Evolutionary conservation across 805 yeast genomes (phyloP).

Genomic region (Cyberlindnera bimundalis): DNA sequence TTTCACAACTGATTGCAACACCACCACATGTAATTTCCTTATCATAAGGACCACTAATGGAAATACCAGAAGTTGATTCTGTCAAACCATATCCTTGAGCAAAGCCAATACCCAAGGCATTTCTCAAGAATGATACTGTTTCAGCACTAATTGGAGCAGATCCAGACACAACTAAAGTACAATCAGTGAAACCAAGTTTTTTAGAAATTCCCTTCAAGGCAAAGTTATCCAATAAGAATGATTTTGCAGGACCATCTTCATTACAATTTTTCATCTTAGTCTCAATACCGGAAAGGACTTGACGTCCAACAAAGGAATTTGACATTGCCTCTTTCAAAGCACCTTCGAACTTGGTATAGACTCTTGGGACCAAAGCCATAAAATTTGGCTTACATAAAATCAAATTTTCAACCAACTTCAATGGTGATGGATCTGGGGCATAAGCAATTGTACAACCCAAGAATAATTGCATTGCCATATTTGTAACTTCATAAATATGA

Average conservation of each 20-base stretch:
- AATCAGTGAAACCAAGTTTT: slow-evolving; percentile 38
- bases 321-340: slow-evolving; percentile 34
- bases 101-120: slow-evolving; percentile 42
- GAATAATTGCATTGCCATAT: slow-evolving; percentile 29
- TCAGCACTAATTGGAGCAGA: slow-evolving; percentile 61
- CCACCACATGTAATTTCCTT: slow-evolving; percentile 40
- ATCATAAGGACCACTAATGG: slow-evolving; percentile 37
- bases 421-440: slow-evolving; percentile 42
- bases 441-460: slow-evolving; percentile 43
- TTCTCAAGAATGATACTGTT: slow-evolving; percentile 51
- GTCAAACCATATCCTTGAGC: slow-evolving; percentile 60
- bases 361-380: slow-evolving; percentile 53
- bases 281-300: slow-evolving; percentile 15
- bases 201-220: slow-evolving; percentile 36
- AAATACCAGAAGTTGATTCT: slow-evolving; percentile 58
- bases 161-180: slow-evolving; percentile 38
- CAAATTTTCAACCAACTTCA: slow-evolving; percentile 48
- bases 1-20: slow-evolving; percentile 48
- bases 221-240: slow-evolving; percentile 11
- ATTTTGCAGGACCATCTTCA: slow-evolving; percentile 8
- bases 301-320: slow-evolving; percentile 13
- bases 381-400: slow-evolving; percentile 42
- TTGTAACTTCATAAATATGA: slow-evolving; percentile 55
- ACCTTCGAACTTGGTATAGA: slow-evolving; percentile 51
- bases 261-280: slow-evolving; percentile 12